A percentile compares a stretch with the other conserved stretches of the same genome.
Conservation (phyloP, 2,329 filamentous ascomycete species). For the Pseudogymnoascus sp. region DNA sequence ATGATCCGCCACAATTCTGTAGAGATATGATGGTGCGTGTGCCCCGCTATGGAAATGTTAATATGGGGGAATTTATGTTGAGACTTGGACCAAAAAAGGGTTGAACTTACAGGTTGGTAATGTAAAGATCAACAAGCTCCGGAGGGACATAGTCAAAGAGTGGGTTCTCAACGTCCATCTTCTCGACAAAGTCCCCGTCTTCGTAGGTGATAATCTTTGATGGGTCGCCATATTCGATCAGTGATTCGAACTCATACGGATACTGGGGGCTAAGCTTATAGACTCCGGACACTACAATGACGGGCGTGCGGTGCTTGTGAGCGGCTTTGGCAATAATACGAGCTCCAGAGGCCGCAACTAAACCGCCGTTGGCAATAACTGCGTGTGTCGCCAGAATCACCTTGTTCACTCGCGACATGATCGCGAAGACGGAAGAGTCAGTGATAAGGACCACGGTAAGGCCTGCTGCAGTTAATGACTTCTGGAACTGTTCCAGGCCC, state of each 20-base stretch:
- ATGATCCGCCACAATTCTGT: conserved; percentile 66
- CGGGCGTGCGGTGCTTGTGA: conserved; percentile 71
- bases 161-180: conserved; percentile 70
- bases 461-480: conserved; percentile 69
- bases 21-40: conserved; percentile 65
- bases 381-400: conserved; percentile 84
- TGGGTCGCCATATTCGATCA: conserved; percentile 82
- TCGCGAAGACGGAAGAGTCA: conserved; percentile 79
- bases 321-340: conserved; percentile 78
- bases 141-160: conserved; percentile 76
- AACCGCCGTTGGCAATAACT: conserved; percentile 79
- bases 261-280: conserved; percentile 92
- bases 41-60: conserved; percentile 37
- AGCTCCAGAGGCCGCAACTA: conserved; percentile 79
- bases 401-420: conserved; percentile 94
- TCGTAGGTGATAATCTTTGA: conserved; percentile 69
- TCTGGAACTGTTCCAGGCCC: conserved; percentile 54
- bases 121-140: conserved; percentile 70
- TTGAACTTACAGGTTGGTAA: conserved; percentile 68
- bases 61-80: conserved; percentile 20
- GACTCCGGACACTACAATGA: conserved; percentile 82
- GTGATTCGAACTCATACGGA: conserved; percentile 70
- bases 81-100: conserved; percentile 24
- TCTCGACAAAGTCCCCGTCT: conserved; percentile 71
- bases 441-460: conserved; percentile 78